phyloP scores from a whole-genome alignment of 2,329 filamentous ascomycete genomes.

The Aureobasidium uvarum region DNA sequence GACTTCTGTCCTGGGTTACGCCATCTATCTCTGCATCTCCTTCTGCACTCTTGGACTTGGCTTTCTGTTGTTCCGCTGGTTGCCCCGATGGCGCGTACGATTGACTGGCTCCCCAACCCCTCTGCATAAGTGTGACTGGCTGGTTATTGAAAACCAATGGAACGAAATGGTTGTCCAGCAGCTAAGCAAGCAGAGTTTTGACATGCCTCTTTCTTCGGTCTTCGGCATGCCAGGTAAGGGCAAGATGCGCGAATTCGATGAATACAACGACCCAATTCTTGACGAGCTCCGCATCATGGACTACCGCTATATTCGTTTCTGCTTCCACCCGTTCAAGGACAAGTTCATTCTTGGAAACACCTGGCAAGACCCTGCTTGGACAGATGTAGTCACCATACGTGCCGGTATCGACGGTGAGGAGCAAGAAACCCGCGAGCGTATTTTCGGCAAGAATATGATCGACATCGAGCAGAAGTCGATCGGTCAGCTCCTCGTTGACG shows the following conservation, averaged over 20 bases:
- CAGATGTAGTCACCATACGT: constrained; percentile 69
- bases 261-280: constrained; percentile 73
- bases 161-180: constrained; percentile 79
- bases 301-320: constrained; percentile 92
- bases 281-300: constrained; percentile 73
- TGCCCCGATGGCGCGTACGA: constrained; percentile 80
- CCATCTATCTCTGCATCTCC: constrained; percentile 69
- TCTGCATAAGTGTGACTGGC: constrained; percentile 78
- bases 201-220: constrained; percentile 62
- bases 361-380: constrained; percentile 95
- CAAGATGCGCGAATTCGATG: constrained; percentile 64
- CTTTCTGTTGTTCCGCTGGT: constrained; percentile 84
- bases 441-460: constrained; percentile 89
- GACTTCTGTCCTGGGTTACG: constrained; percentile 68
- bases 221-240: constrained; percentile 65
- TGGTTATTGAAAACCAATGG: constrained; percentile 98
- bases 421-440: constrained; percentile 73
- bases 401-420: constrained; percentile 85
- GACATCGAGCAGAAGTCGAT: constrained; percentile 89
- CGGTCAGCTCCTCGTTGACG: constrained; percentile 80
- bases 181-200: constrained; percentile 60
- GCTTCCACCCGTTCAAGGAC: constrained; percentile 83
- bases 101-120: constrained; percentile 68
- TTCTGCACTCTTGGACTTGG: constrained; percentile 70
- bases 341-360: constrained; percentile 82